Conservation (phyloP, 352 stramenopile genomes). For the Phytophthora macrochlamydospora region DNA sequence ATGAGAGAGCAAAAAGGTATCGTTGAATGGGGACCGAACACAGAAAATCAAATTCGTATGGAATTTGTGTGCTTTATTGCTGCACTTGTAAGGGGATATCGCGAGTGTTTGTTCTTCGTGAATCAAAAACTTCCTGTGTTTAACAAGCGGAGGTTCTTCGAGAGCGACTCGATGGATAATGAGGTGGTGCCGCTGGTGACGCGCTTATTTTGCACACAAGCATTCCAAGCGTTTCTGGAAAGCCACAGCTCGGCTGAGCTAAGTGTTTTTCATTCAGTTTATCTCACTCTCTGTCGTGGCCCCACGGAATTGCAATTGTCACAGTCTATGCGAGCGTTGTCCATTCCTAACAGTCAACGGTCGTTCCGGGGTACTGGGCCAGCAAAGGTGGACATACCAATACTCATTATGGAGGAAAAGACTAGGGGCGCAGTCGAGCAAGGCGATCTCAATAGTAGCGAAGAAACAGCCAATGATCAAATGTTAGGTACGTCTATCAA, state of each 20-base stretch:
- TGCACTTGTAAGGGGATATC: conserved; percentile 74
- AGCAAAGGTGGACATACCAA: conserved; percentile 25
- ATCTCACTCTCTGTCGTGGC: conserved; percentile 59
- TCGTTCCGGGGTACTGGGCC: conserved; percentile 21
- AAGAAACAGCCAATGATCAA: conserved; percentile 3
- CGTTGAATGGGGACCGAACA: conserved; percentile 31
- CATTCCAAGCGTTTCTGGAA: conserved; percentile 84
- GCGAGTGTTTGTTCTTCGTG: conserved; percentile 87
- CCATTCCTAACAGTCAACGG: conserved; percentile 28
- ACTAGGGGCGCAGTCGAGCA: not conserved
- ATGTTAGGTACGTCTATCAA: not conserved
- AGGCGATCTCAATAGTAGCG: not conserved
- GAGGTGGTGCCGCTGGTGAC: conserved; percentile 75
- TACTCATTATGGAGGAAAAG: conserved; percentile 19
- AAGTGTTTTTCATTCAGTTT: conserved; percentile 80
- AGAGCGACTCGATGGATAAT: conserved; percentile 56
- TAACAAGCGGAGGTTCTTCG: conserved; percentile 84
- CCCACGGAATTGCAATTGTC: conserved; percentile 62
- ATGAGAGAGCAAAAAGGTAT: conserved; percentile 11
- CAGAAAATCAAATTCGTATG: conserved; percentile 70
- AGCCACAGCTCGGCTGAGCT: conserved; percentile 74
- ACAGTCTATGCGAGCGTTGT: conserved; percentile 35
- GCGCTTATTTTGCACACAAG: conserved; percentile 71
- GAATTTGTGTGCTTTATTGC: conserved; percentile 81
- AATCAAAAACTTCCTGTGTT: conserved; percentile 89